Evolutionary conservation across 345 rosid species (phyloP), one percentile per base, ranked within the genome.

Genomic region (Sisymbrium altissimum): DNA sequence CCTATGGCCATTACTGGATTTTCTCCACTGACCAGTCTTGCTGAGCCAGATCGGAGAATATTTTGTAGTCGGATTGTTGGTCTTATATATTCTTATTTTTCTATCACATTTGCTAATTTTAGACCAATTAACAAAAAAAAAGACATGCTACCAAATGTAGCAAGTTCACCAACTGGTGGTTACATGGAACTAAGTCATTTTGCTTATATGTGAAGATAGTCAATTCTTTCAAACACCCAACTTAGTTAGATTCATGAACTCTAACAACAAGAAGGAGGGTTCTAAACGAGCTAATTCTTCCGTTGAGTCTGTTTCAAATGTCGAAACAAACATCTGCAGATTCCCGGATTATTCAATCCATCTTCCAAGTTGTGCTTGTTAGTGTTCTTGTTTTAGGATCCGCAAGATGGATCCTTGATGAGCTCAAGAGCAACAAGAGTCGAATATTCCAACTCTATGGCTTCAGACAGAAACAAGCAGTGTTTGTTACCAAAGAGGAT

Each of bases 351-450:
- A 66, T 84, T 73, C 96, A 86, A 58, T 80, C 84, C 55, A 77
- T 91, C 46, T 83, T 87, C 66, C 93, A 86, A 1, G 69, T 79
- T 3, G 86, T 82, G 8, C 44, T 94, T 35, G 79, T 75, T 68
- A 86, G 86, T 12, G 17, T 91, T 63, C 79, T 91, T 6, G 38
- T 91, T 36, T 35, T 88, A 4, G 95, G 97, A 58, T 73, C 83
- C 3, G 76, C 69, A 3, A 83, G 84, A 57, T 68, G 88, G 21
- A 72, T 86, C 40, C 67, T 87, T 9, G 97, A 91, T 38, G 77
- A 56, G 78, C 75, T 88, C 68, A 88, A 83, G 86, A 82, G 80
- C 74, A 72, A 65, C 72, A 64, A 68, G 46, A 85, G 89, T 74
- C 27, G 53, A 5, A 70, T 77, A 50, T 82, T 80, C 36, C 39